Evolutionary conservation across 371 early-diverging fungal species (phyloP), one percentile per base, ranked within the genome.

Genomic region (Actinomortierella ambigua): DNA sequence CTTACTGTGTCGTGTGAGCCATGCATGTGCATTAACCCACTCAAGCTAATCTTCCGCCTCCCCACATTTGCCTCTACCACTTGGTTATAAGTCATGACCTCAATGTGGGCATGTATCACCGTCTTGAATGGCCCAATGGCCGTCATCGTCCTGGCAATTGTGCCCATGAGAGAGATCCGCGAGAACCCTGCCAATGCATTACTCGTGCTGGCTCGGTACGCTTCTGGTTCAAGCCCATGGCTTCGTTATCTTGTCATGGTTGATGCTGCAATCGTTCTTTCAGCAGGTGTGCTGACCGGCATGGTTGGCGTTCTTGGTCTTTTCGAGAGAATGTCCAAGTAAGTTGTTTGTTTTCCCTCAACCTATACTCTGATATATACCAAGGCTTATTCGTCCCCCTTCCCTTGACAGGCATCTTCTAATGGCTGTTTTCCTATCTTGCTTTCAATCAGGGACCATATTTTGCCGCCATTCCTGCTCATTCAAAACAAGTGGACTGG

Each of bases 211-310:
- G 79, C 80, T 9, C 69, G 76, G n/a, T 70, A 79, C 34, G 82
- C 79, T 29, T 77, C 71, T 2, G 69, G 69, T 27, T 76, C 70
- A n/a, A 68, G 62, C 11, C 57, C 55, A 8, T 80, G 81, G 81
- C 68, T 87, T 22, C 63, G 79, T 14, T 52, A 79, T 6, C 67
- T 80, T 63, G 73, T 84, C 29, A 79, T 79, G 55, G 59, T 84
- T 9, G 85, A 87, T 70, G 85, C 88, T 18, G 81, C 81, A 17
- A 79, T 85, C 64, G 85, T 85, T 9, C 76, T 87, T 4, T 81
- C 83, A 64, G 88, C 84, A 1, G 88, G 88, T 42, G 84, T 84
- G 1, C 54, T 87, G 27, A 82, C 84, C 8, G 85, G 84, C 1
- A 67, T 85, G n/a, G 81, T 85, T 59, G 85, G 85, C 0, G 81